Conservation (phyloP, 176 grass and related monocot genomes). For the Zoysia pacifica region DNA sequence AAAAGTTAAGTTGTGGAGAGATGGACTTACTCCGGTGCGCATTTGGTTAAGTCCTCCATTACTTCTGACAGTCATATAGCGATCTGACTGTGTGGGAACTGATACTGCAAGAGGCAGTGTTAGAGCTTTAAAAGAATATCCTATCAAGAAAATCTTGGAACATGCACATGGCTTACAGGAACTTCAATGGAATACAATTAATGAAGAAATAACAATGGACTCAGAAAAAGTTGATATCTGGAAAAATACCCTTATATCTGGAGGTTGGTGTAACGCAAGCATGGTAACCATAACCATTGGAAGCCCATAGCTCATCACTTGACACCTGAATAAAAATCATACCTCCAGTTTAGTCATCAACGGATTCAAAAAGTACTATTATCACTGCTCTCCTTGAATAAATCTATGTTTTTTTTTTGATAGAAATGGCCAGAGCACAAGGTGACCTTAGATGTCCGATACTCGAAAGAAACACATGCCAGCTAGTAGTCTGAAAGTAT, state of each 20-base stretch:
- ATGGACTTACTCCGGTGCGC: conserved; percentile 88
- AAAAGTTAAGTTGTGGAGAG: background rate
- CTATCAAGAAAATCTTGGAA: background rate
- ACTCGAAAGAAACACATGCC: background rate
- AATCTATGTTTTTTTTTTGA: background rate
- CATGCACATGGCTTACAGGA: background rate
- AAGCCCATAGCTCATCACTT: conserved; percentile 61
- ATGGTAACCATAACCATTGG: conserved; percentile 67
- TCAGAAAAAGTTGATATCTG: too few relatives aligned
- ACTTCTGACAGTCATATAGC: conserved; percentile 88
- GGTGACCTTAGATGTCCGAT: background rate
- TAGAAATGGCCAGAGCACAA: conserved; percentile 11
- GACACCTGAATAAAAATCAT: conserved; percentile 48
- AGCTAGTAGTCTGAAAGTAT: background rate
- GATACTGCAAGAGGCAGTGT: conserved; percentile 30
- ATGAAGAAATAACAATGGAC: background rate
- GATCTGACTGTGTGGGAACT: conserved; percentile 54
- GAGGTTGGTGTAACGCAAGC: conserved; percentile 70
- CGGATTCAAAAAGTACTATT: background rate
- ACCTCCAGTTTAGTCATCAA: background rate
- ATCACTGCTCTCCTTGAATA: background rate
- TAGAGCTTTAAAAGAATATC: background rate
- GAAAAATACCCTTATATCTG: conserved; percentile 72
- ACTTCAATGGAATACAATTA: conserved; percentile 12
- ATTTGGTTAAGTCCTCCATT: conserved; percentile 99